Evolutionary conservation across 2,329 filamentous ascomycete genomes (phyloP), one percentile per base, ranked within the genome.

Genomic region (Tolypocladium tundrense): DNA sequence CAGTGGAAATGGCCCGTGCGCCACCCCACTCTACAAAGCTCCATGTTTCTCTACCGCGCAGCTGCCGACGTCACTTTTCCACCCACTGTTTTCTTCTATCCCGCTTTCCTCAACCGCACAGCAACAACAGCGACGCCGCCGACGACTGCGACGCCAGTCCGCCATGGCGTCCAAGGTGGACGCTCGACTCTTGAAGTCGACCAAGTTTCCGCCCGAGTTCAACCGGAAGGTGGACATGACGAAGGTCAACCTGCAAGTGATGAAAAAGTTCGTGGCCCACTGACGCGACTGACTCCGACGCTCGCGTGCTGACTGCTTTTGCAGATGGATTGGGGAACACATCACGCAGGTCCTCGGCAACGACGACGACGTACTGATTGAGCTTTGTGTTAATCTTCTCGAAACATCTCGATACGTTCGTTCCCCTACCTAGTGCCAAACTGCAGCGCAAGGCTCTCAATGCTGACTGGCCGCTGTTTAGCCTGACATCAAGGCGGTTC

Each of bases 171-270:
- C 88, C 57, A 88, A 85, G 63, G 90, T 94, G 61, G 93, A 97
- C 73, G 87, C 89, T 63, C 96, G 95, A 79, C 83, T 96, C 67
- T 78, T 97, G 58, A 90, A 88, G 80, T 87, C 87, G 73, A 97
- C 92, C 58, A 97, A 95, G 70, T 97, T 97, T 63, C 94, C 94
- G 52, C 82, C 87, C 9, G 91, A 97, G 69, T 99, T 97, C 76
- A 93, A 84, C 70, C 86, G 90, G 71, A 97, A 97, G 78, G 94
- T 99, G 63, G 92, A 99, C 77, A 96, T 95, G 84, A 85, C 87
- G 66, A 97, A 97, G 77, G 91, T 99, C 73, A 97, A 99, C 70
- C 80, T 96, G 55, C 91, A 96, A 73, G 90, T 99, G 58, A 96
- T 99, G 86, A 97, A 97, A 81, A 96, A 94, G 90, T 95, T 70